Evolutionary conservation across 495 filamentous ascomycete species (phyloP).

Genomic region (Neurospora sublineolata): DNA sequence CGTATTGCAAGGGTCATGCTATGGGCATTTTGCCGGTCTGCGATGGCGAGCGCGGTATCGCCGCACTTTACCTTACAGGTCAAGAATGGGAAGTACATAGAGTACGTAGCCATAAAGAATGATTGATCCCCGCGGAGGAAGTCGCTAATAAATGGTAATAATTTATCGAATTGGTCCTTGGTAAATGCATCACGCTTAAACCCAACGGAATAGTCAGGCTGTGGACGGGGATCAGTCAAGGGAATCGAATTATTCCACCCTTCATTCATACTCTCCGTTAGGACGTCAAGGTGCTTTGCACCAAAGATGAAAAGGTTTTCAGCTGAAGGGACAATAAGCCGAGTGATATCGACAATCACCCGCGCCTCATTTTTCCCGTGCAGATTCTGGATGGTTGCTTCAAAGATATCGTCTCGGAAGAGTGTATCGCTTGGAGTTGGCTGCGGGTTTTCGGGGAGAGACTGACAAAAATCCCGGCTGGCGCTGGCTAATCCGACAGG

Average conservation of each 20-base stretch:
- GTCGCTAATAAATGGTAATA: constrained; percentile 23
- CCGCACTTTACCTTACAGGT: constrained; percentile 16
- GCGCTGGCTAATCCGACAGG: constrained; percentile 15
- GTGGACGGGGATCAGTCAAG: constrained; percentile 19
- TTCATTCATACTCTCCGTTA: constrained; percentile 32
- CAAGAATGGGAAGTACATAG: constrained; percentile 20
- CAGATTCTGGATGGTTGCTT: constrained; percentile 18
- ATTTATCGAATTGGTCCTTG: constrained; percentile 26
- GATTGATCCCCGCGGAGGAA: not conserved
- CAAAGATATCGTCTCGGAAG: constrained; percentile 25
- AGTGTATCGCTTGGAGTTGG: constrained; percentile 18
- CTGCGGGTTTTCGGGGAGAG: constrained; percentile 18
- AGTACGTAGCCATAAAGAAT: constrained; percentile 17
- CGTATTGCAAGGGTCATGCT: constrained; percentile 30
- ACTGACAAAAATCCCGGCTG: constrained; percentile 17
- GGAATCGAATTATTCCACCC: constrained; percentile 25
- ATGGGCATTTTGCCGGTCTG: constrained; percentile 12
- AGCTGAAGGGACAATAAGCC: constrained; percentile 25
- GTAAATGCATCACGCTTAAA: constrained; percentile 30
- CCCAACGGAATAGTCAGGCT: constrained; percentile 33
- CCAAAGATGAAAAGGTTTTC: constrained; percentile 20
- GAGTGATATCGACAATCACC: constrained; percentile 25
- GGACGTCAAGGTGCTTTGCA: constrained; percentile 18
- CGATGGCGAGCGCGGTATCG: constrained; percentile 16
- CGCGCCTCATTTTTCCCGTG: constrained; percentile 24